A percentile compares a stretch with the other conserved stretches of the same genome.
phyloP scores from a whole-genome alignment of 2,329 filamentous ascomycete genomes.

The Apiospora arundinis region DNA sequence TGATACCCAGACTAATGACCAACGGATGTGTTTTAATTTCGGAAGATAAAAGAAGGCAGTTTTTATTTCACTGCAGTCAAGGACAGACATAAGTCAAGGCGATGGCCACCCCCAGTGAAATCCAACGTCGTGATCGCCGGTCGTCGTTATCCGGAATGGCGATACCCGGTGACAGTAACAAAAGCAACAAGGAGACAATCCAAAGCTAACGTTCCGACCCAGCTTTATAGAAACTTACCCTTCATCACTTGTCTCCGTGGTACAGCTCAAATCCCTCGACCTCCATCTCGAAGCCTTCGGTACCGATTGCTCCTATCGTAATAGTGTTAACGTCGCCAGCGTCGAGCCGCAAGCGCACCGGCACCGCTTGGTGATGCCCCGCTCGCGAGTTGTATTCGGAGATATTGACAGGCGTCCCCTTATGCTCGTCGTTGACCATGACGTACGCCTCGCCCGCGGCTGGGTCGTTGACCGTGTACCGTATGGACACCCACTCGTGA shows the following conservation, averaged over 20 bases:
- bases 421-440: slow-evolving; percentile 37
- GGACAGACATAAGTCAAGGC: too few relatives aligned
- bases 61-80: neutral
- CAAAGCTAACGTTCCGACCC: neutral
- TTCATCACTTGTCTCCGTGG: neutral
- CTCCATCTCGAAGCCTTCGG: slow-evolving; percentile 17
- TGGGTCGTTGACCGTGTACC: slow-evolving; percentile 42
- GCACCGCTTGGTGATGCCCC: slow-evolving; percentile 43
- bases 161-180: neutral
- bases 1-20: neutral
- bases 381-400: slow-evolving; percentile 45
- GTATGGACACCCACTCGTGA: slow-evolving; percentile 45
- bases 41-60: too few relatives aligned
- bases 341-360: slow-evolving; percentile 40
- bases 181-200: neutral
- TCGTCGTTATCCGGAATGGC: neutral
- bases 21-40: neutral
- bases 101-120: neutral
- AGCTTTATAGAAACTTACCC: neutral
- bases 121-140: neutral
- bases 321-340: slow-evolving; percentile 43
- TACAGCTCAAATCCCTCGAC: neutral
- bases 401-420: slow-evolving; percentile 39
- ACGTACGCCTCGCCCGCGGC: slow-evolving; percentile 43
- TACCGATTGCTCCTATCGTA: slow-evolving; percentile 41